Evolutionary conservation across 352 stramenopile genomes (phyloP).

Genomic region (Phytophthora sansomeana): DNA sequence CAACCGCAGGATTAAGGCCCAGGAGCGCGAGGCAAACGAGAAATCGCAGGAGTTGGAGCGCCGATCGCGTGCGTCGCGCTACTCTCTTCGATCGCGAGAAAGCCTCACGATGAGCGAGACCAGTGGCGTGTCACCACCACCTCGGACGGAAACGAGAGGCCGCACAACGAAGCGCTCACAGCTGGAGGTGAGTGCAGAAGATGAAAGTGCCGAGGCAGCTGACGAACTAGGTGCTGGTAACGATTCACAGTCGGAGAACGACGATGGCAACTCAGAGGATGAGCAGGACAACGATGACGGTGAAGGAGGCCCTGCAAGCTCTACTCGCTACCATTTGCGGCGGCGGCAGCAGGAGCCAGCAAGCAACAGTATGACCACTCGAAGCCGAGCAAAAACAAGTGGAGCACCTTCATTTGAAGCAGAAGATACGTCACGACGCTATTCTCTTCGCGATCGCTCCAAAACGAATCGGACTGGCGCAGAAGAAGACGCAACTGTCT

Average conservation of each 20-base stretch:
- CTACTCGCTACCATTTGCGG: slow-evolving; percentile 55
- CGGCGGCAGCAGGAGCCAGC: slow-evolving; percentile 24
- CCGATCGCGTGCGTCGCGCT: slow-evolving; percentile 49
- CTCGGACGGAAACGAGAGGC: slow-evolving; percentile 1
- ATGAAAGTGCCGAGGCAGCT: slow-evolving; percentile 16
- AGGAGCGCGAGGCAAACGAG: slow-evolving; percentile 46
- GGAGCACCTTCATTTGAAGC: slow-evolving; percentile 22
- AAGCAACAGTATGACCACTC: slow-evolving; percentile 32
- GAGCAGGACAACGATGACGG: slow-evolving; percentile 37
- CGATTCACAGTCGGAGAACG: slow-evolving; percentile 43
- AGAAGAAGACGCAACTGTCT: slow-evolving; percentile 39
- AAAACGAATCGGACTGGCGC: slow-evolving; percentile 60
- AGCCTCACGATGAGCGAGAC: slow-evolving; percentile 37
- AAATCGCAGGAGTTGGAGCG: slow-evolving; percentile 35
- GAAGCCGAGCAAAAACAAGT: slow-evolving; percentile 30
- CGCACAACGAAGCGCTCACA: slow-evolving; percentile 37
- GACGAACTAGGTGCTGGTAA: slow-evolving; percentile 35
- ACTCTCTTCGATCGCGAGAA: slow-evolving; percentile 66
- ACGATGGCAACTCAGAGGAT: slow-evolving; percentile 41
- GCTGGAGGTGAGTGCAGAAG: slow-evolving; percentile 33
- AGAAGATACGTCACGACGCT: slow-evolving; percentile 44
- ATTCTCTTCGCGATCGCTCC: slow-evolving; percentile 75
- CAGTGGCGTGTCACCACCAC: slow-evolving; percentile 26
- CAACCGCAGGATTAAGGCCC: slow-evolving; percentile 55
- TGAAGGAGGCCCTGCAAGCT: slow-evolving; percentile 39